Base-by-base conservation (phyloP, 176 grass and related monocot genomes). In the Oryza longistaminata region DNA sequence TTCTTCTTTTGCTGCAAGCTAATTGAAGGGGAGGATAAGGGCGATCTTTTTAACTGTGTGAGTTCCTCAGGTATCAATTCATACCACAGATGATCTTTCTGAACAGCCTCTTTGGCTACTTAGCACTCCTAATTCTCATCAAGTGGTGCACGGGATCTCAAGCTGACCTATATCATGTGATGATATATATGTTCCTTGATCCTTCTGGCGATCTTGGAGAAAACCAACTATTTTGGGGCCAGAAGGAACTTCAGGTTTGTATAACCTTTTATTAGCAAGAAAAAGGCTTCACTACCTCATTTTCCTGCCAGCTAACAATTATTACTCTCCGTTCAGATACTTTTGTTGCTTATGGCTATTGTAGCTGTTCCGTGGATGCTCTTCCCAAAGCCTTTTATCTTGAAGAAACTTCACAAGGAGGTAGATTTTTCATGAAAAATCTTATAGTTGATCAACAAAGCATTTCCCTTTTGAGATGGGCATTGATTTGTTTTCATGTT, bases 101-200 rank as follows among this genome's bases (percentile, higher is more conserved):
- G 81, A 99, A 99, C 73, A 94, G 97, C 85, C 93, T 99, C 49
- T 99, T 99, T 91, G 93, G 97, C 67, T 99, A 99, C 79, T 92
- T 99, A 64, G 84, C 97, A 45, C 91, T 99, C 39, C 90, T 99
- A 71, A 96, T 99, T 91, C 67, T 99, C 71, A 87, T 96, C 71
- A 99, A 99, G 76, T 99, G 97, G 97, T 96, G 93, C 88, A 90
- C 88, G 31, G 97, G 97, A 3, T 99, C 97, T 86, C 85, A 94
- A 94, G 88, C 97, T 64, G 97, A 99, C 88, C 74, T 99, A 12
- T 99, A 99, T 91, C 97, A 99, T 79, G 97, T 99, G 11, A 99
- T 99, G 97, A 99, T 99, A 91, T 99, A 99, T 86, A 99, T 99
- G 97, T 99, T 99, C 79, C 92, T 99, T 74, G 93, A 99, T 78